Conservation (phyloP, 2,329 filamentous ascomycete genomes). For the Claviceps lovelessii region DNA sequence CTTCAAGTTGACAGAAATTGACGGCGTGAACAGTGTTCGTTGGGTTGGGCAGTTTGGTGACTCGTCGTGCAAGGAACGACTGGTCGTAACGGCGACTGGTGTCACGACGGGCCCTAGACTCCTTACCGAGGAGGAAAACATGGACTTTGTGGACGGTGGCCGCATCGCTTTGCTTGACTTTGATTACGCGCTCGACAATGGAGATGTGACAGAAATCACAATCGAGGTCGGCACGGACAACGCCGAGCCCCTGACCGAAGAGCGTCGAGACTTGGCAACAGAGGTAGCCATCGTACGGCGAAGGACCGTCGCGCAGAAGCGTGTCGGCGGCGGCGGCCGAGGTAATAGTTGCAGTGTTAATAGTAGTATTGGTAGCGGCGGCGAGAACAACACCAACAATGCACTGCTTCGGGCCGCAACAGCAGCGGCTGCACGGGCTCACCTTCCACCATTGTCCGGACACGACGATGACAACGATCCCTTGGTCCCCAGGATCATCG, state of each 20-base stretch:
- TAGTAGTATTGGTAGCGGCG: neutral
- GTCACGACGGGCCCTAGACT: constrained; percentile 43
- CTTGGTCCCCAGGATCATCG: constrained; percentile 35
- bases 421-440: constrained; percentile 18
- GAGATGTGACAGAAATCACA: constrained; percentile 41
- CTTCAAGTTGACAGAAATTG: constrained; percentile 47
- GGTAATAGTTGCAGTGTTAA: neutral
- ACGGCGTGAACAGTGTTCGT: constrained; percentile 52
- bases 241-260: constrained; percentile 58
- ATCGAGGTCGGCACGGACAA: constrained; percentile 62
- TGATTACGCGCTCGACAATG: constrained; percentile 44
- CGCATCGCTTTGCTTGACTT: constrained; percentile 63
- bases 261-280: constrained; percentile 57
- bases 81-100: constrained; percentile 61
- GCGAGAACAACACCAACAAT: constrained; percentile 14
- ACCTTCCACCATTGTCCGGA: constrained; percentile 15
- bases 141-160: constrained; percentile 66
- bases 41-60: constrained; percentile 50
- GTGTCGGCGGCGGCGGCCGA: constrained; percentile 15
- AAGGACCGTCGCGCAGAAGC: constrained; percentile 53
- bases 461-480: constrained; percentile 34
- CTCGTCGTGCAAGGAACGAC: constrained; percentile 35
- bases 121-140: constrained; percentile 53
- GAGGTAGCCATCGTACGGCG: constrained; percentile 68
- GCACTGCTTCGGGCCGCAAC: constrained; percentile 37